Evolutionary conservation across 176 grass and related monocot genomes (phyloP).

Genomic region (Secale cereale): DNA sequence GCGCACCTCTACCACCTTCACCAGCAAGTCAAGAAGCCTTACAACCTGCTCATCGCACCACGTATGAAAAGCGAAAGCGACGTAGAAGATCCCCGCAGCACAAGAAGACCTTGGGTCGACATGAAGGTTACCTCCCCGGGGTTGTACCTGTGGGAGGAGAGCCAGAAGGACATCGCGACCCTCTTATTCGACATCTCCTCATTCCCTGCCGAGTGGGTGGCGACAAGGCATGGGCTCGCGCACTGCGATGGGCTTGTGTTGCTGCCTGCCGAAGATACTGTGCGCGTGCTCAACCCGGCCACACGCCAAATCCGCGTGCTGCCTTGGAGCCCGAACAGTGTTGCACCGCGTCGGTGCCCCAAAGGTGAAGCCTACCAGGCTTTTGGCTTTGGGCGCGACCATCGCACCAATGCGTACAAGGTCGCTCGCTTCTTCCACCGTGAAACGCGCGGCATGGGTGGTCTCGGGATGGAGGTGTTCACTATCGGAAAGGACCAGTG

Average conservation of each 20-base stretch:
- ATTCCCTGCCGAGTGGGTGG: not conserved
- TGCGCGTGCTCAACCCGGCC: not conserved
- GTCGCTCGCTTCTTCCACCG: not conserved
- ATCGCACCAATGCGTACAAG: not conserved
- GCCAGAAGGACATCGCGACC: not conserved
- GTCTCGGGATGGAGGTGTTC: not conserved
- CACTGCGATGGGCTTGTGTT: not conserved
- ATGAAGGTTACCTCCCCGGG: not conserved
- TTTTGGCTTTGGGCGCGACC: not conserved
- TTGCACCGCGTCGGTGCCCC: not conserved
- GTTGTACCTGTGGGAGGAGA: not conserved
- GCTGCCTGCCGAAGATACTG: not conserved
- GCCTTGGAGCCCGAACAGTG: not conserved
- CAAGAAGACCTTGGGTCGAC: no score
- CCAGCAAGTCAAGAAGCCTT: not conserved
- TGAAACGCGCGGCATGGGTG: not conserved
- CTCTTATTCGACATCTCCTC: not conserved
- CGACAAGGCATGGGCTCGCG: not conserved
- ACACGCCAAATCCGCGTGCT: not conserved
- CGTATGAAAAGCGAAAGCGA: not conserved
- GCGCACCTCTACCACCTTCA: not conserved
- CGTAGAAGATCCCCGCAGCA: not conserved
- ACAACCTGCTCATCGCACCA: not conserved
- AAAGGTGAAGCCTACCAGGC: not conserved
- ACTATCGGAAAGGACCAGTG: not conserved